These are phyloP conservation scores for Wickerhamiella infanticola DNA, from an alignment of 1,139 yeast genomes.

Conservation along the genomic window DNA sequence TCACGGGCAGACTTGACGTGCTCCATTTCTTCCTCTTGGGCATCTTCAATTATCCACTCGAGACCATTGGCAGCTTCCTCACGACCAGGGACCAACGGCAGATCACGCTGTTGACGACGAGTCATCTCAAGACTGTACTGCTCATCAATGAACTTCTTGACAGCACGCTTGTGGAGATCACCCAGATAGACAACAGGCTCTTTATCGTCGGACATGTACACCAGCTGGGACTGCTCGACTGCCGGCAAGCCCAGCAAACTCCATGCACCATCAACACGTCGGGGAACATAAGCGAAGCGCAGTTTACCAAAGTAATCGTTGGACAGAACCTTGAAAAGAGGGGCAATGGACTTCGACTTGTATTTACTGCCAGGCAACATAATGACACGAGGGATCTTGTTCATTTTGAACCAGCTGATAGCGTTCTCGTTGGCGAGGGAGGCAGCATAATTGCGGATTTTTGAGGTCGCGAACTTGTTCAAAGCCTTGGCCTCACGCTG, in stretches of 20 bases:
- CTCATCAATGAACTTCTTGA: constrained; percentile 19
- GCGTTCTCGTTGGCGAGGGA: constrained; percentile 16
- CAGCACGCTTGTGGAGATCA: constrained; percentile 19
- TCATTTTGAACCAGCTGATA: constrained; percentile 12
- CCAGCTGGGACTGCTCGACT: constrained; percentile 16
- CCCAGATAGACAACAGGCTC: constrained; percentile 20
- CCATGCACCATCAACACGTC: constrained; percentile 17
- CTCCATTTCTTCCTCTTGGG: constrained; percentile 12
- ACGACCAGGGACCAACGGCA: constrained; percentile 5
- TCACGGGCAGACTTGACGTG: constrained; percentile 7
- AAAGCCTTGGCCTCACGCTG: constrained; percentile 47
- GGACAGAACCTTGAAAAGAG: constrained; percentile 57
- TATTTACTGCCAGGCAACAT: constrained; percentile 18
- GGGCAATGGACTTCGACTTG: constrained; percentile 30
- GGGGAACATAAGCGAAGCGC: constrained; percentile 27
- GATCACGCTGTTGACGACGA: constrained; percentile 10
- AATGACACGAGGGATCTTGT: constrained; percentile 17
- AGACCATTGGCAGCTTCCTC: constrained; percentile 14
- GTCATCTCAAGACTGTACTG: constrained; percentile 15
- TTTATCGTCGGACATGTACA: constrained; percentile 18
- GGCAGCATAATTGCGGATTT: constrained; percentile 60
- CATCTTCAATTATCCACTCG: constrained; percentile 14
- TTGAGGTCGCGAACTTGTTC: constrained; percentile 39
- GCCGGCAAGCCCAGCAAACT: constrained; percentile 13
- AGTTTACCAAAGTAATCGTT: constrained; percentile 43